Evolutionary conservation across 345 rosid species (phyloP), one percentile per base, ranked within the genome.

Genomic region (Melaleuca quinquenervia): DNA sequence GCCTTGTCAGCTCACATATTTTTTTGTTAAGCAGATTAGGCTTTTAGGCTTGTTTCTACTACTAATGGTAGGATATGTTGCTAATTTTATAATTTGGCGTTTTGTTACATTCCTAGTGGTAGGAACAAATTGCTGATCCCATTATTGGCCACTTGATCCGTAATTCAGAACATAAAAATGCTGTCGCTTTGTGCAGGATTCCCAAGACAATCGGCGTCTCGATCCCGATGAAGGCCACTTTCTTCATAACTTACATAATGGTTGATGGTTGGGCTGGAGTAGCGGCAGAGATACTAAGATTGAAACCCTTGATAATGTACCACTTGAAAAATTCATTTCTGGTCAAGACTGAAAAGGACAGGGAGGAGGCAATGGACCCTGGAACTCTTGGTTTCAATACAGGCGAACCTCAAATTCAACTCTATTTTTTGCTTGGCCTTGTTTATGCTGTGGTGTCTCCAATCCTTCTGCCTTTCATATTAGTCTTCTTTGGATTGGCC

Each of bases 231-330:
- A 97, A 97, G 88, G 99, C 98, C 56, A 95, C 99, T 7, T 96
- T 96, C 93, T 96, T 96, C 91, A 95, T 96, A 83, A 96, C 99
- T 11, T 96, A 95, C 85, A 92, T 95, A 82, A 96, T 95, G 98
- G 99, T 96, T 27, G 99, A 96, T 41, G 99, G 99, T 82, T 97
- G 99, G 98, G 98, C 99, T 50, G 98, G 99, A 88, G 97, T 94
- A 36, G 99, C 99, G 8, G 99, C 94, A 62, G 98, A 97, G 91
- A 96, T 96, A 78, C 88, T 97, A 27, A 90, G 99, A 89, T 83
- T 97, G 87, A 95, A 92, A 87, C 98, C 98, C 10, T 90, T 97
- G 85, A 90, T 97, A 84, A 91, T 97, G 36, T 96, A 92, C 83
- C 99, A 95, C 91, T 84, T 96, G 84, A 97, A 97, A 86, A 96